Conservation (phyloP, 371 early-diverging fungal genomes). For the Saksenaea vasiformis region DNA sequence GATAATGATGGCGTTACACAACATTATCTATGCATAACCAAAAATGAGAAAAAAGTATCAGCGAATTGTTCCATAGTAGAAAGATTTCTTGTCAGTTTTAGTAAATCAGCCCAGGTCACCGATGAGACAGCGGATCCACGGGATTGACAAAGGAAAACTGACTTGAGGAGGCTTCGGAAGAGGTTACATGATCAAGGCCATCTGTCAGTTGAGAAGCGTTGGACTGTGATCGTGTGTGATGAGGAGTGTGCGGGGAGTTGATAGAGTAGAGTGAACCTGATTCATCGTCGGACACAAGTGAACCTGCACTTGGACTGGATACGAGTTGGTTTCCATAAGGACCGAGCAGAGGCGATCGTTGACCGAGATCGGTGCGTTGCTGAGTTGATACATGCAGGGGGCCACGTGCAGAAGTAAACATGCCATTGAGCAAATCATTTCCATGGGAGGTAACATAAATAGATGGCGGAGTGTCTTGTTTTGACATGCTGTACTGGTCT, state of each 20-base stretch:
- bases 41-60: neutral
- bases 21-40: neutral
- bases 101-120: constrained; percentile 3
- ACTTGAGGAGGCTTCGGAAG: neutral
- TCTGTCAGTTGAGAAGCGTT: neutral
- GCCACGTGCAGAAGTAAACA: constrained; percentile 2
- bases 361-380: constrained; percentile 1
- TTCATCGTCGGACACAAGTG: constrained; percentile 24
- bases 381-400: constrained; percentile 21
- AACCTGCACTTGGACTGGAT: constrained; percentile 20
- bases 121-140: constrained; percentile 26
- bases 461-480: constrained; percentile 50
- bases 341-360: neutral
- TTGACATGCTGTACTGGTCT: constrained; percentile 30
- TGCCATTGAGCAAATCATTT: constrained; percentile 8
- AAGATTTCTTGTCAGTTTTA: neutral
- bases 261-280: constrained; percentile 20
- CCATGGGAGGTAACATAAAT: constrained; percentile 67
- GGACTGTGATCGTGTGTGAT: constrained; percentile 2
- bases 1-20: neutral
- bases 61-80: neutral
- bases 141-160: constrained; percentile 19
- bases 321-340: constrained; percentile 15
- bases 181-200: neutral
- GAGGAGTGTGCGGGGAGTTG: constrained; percentile 23